These are phyloP conservation scores for Metarhizium rileyi DNA, from an alignment of 2,329 filamentous ascomycete species.

Conservation along the genomic window DNA sequence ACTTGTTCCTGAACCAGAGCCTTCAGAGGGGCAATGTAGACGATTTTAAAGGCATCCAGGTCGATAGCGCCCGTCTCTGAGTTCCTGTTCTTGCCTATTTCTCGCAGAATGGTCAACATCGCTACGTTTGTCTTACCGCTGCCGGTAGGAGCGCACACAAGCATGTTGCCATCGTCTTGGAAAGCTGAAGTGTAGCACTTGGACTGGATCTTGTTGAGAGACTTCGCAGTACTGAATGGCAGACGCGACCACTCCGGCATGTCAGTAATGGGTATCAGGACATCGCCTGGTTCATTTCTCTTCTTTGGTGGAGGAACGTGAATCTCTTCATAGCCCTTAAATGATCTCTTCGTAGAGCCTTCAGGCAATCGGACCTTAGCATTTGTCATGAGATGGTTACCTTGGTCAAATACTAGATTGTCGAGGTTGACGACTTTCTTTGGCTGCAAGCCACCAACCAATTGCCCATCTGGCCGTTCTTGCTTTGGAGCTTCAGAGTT, in stretches of 20 bases:
- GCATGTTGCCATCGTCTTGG: conserved; percentile 90
- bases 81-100: conserved; percentile 92
- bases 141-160: conserved; percentile 93
- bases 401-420: conserved; percentile 93
- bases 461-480: conserved; percentile 54
- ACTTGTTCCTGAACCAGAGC: conserved; percentile 96
- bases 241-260: conserved; percentile 86
- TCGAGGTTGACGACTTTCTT: conserved; percentile 85
- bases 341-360: conserved; percentile 87
- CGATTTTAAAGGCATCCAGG: conserved; percentile 94
- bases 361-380: conserved; percentile 88
- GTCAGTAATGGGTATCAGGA: conserved; percentile 72
- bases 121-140: conserved; percentile 98
- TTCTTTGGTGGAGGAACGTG: conserved; percentile 92
- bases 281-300: conserved; percentile 69
- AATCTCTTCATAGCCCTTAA: conserved; percentile 98
- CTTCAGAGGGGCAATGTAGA: conserved; percentile 94
- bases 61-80: conserved; percentile 86
- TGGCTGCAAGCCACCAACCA: conserved; percentile 78
- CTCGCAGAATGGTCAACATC: conserved; percentile 91
- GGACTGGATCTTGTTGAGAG: conserved; percentile 91
- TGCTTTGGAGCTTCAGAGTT: conserved; percentile 37
- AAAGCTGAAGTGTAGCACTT: conserved; percentile 89
- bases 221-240: conserved; percentile 78
- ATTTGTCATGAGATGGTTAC: conserved; percentile 99